Conservation (phyloP, 768 basidiomycete species). For the Leccinum imitatum region DNA sequence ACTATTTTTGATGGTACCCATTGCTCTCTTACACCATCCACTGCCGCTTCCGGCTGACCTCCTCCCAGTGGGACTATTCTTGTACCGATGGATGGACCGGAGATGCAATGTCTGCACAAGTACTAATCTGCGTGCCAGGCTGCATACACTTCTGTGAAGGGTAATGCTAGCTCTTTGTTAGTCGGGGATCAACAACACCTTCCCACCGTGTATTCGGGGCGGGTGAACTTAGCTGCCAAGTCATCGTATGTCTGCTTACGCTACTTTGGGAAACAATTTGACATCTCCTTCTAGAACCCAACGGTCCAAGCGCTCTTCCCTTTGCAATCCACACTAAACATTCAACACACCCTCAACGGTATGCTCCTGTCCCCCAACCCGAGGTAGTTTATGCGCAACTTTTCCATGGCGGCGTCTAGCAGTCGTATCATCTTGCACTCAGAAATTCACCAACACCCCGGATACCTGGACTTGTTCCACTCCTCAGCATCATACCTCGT, state of each 20-base stretch:
- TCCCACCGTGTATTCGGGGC: slow-evolving; percentile 70
- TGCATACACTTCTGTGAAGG: slow-evolving; percentile 49
- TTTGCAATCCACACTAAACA: slow-evolving; percentile 66
- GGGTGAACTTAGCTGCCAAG: slow-evolving; percentile 82
- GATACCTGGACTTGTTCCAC: slow-evolving; percentile 59
- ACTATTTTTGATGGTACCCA: slow-evolving; percentile 71
- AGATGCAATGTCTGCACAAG: slow-evolving; percentile 72
- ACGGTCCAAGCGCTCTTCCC: slow-evolving; percentile 80
- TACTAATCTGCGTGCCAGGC: slow-evolving; percentile 61
- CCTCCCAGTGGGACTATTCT: slow-evolving; percentile 52
- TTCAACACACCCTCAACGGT: slow-evolving; percentile 73
- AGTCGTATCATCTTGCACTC: slow-evolving; percentile 81
- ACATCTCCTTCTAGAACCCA: slow-evolving; percentile 58
- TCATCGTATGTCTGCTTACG: slow-evolving; percentile 55
- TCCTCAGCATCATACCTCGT: slow-evolving; percentile 49
- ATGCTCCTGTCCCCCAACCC: slow-evolving; percentile 46
- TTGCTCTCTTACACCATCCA: slow-evolving; percentile 48
- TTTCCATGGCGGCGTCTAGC: slow-evolving; percentile 79
- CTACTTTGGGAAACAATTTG: not conserved
- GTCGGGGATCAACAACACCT: slow-evolving; percentile 49
- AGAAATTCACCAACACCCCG: slow-evolving; percentile 45
- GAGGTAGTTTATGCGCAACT: slow-evolving; percentile 64
- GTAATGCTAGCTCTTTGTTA: slow-evolving; percentile 26
- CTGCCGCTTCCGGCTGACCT: slow-evolving; percentile 46
- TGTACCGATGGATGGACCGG: slow-evolving; percentile 80